phyloP scores from a whole-genome alignment of 768 basidiomycete species.

The Psilocybe tampanensis region DNA sequence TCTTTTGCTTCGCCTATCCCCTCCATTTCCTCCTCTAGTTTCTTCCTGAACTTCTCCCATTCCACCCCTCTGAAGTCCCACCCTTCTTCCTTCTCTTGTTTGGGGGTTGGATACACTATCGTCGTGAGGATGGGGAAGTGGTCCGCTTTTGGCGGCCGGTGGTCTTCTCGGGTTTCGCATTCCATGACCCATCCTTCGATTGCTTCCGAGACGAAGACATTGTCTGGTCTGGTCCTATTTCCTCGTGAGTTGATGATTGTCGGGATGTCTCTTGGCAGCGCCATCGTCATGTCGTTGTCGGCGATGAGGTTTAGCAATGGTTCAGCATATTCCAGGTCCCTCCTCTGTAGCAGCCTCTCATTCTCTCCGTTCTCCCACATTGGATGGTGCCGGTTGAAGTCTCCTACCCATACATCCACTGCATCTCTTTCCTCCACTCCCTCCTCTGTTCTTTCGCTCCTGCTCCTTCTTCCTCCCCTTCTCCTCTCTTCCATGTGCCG shows the following conservation, averaged over 20 bases:
- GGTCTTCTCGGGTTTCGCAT: constrained; percentile 26
- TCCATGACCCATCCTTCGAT: constrained; percentile 18
- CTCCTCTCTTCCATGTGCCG: not conserved
- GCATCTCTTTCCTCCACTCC: not conserved
- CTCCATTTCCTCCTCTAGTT: constrained; percentile 12
- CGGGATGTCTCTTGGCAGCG: constrained; percentile 31
- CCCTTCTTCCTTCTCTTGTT: not conserved
- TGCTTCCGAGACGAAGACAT: constrained; percentile 35
- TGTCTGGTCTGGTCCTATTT: constrained; percentile 42
- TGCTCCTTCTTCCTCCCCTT: not conserved
- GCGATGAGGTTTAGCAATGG: constrained; percentile 27
- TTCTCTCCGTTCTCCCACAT: constrained; percentile 27
- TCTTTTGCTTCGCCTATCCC: not conserved
- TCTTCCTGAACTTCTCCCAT: constrained; percentile 31
- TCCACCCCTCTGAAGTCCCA: constrained; percentile 31
- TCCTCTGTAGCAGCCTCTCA: constrained; percentile 18
- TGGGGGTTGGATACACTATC: constrained; percentile 22
- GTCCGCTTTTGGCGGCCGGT: constrained; percentile 31
- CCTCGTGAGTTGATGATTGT: constrained; percentile 32
- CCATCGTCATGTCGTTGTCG: constrained; percentile 32
- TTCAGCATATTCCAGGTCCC: constrained; percentile 3
- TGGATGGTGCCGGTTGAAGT: constrained; percentile 35
- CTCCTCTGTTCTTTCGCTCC: not conserved
- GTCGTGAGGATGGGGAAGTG: constrained; percentile 40
- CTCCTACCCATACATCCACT: constrained; percentile 17